Conservation (phyloP, 2,329 filamentous ascomycete species). For the Fusarium sp. region DNA sequence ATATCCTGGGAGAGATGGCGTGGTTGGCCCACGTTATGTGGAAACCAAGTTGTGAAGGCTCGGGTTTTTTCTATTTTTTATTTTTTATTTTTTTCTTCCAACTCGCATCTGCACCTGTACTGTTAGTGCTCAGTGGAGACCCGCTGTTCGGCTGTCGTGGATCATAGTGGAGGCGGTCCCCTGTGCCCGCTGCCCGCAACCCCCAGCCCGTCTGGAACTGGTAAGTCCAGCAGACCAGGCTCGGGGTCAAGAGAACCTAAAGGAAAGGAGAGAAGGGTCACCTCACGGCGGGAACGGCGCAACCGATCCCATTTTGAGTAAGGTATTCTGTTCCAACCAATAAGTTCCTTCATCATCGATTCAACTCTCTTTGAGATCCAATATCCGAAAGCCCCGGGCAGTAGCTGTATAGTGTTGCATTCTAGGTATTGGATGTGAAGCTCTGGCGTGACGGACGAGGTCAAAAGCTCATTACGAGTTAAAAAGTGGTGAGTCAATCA, state of each 20-base stretch:
- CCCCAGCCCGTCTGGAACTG: slow-evolving; percentile 30
- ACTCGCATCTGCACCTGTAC: too few species aligned
- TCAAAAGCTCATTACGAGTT: not conserved
- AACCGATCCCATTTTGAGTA: slow-evolving; percentile 1
- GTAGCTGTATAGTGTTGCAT: slow-evolving; percentile 17
- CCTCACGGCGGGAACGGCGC: slow-evolving; percentile 30
- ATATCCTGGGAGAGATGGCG: not conserved
- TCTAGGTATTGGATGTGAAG: slow-evolving; percentile 27
- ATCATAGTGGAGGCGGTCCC: slow-evolving; percentile 27
- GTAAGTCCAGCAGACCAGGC: too few species aligned
- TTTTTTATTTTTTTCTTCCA: not conserved
- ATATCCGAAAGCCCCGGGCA: slow-evolving; percentile 36
- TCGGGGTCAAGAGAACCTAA: slow-evolving; percentile 8
- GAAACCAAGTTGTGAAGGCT: not conserved
- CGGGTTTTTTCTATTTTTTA: too few species aligned
- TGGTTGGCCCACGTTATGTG: slow-evolving; percentile 20
- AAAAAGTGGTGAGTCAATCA: not conserved
- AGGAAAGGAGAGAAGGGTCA: slow-evolving; percentile 15
- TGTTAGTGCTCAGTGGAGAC: slow-evolving; percentile 16
- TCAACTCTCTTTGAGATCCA: slow-evolving; percentile 33
- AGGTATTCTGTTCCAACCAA: slow-evolving; percentile 1
- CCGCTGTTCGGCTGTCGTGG: slow-evolving; percentile 28
- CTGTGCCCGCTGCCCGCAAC: slow-evolving; percentile 40
- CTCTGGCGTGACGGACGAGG: slow-evolving; percentile 20
- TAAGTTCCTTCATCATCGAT: slow-evolving; percentile 7